These are phyloP conservation scores for Cymbopogon citratus DNA, from an alignment of 176 grass and related monocot genomes.

Conservation along the genomic window DNA sequence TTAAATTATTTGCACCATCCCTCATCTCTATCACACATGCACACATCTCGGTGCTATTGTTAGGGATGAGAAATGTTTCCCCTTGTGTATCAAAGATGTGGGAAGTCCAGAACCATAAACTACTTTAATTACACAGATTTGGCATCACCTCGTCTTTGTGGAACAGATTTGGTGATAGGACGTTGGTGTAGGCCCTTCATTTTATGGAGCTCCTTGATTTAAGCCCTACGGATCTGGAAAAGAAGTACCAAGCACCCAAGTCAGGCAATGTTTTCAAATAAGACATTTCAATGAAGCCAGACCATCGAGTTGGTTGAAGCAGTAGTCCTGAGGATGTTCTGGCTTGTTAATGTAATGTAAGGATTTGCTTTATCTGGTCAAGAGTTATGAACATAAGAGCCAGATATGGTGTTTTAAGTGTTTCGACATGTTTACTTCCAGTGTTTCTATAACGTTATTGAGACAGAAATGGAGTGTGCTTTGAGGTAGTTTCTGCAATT, in stretches of 20 bases:
- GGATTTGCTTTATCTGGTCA: constrained; percentile 58
- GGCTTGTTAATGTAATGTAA: constrained; percentile 55
- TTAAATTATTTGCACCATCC: not conserved
- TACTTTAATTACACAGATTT: constrained; percentile 73
- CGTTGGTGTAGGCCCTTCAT: constrained; percentile 64
- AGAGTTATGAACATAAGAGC: constrained; percentile 47
- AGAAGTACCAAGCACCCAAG: constrained; percentile 32
- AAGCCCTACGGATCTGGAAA: constrained; percentile 51
- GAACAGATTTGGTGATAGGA: constrained; percentile 49
- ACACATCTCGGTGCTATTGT: not conserved
- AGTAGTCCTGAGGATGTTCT: constrained; percentile 38
- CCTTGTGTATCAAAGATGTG: constrained; percentile 28
- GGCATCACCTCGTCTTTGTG: constrained; percentile 44
- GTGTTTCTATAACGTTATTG: constrained; percentile 51
- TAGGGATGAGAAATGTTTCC: constrained; percentile 30
- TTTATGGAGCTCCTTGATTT: constrained; percentile 57
- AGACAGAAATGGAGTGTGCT: constrained; percentile 37
- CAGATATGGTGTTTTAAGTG: constrained; percentile 41
- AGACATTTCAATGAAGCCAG: constrained; percentile 36
- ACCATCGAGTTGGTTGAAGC: constrained; percentile 42
- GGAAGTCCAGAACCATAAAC: constrained; percentile 51
- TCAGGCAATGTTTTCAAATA: constrained; percentile 32
- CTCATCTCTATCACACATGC: not conserved
- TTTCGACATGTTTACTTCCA: constrained; percentile 48
- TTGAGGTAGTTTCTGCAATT: constrained; percentile 37